Conservation (phyloP, 768 basidiomycete species). For the Dendrothele bispora region DNA sequence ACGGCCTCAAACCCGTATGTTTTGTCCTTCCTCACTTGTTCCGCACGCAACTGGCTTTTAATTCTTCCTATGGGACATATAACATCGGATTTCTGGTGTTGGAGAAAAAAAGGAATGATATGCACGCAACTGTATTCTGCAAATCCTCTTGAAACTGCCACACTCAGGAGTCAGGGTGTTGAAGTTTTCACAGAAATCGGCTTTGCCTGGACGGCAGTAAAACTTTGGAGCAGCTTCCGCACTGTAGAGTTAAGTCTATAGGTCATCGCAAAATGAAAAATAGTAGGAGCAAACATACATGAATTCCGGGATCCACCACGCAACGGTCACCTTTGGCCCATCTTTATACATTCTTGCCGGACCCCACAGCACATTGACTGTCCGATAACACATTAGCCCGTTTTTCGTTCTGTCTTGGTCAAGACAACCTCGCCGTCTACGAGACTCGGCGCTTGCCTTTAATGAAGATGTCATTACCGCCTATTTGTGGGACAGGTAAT, state of each 20-base stretch:
- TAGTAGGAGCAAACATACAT: too few relatives aligned
- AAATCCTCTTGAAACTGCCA: slow-evolving; percentile 67
- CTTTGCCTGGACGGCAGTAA: slow-evolving; percentile 69
- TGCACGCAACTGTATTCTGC: slow-evolving; percentile 71
- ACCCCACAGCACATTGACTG: slow-evolving; percentile 42
- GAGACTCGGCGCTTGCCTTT: slow-evolving; percentile 56
- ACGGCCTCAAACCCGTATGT: slow-evolving; percentile 93
- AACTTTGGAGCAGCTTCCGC: slow-evolving; percentile 66
- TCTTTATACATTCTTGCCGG: slow-evolving; percentile 59
- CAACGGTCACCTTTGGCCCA: too few relatives aligned
- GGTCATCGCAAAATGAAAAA: not conserved
- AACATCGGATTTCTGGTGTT: too few relatives aligned
- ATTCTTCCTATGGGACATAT: slow-evolving; percentile 49
- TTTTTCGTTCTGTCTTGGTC: too few relatives aligned
- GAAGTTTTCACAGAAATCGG: slow-evolving; percentile 71
- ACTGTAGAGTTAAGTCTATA: slow-evolving; percentile 23
- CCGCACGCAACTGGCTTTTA: slow-evolving; percentile 78
- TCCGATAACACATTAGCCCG: not conserved
- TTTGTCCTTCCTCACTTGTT: slow-evolving; percentile 72
- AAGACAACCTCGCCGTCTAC: not conserved
- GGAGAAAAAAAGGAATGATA: not conserved
- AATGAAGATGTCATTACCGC: slow-evolving; percentile 58
- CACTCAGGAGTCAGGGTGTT: slow-evolving; percentile 61
- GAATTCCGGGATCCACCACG: too few relatives aligned
- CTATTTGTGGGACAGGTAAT: slow-evolving; percentile 52